These are phyloP conservation scores for Dothiorella sarmentorum DNA, from an alignment of 2,329 filamentous ascomycete species.

Conservation along the genomic window DNA sequence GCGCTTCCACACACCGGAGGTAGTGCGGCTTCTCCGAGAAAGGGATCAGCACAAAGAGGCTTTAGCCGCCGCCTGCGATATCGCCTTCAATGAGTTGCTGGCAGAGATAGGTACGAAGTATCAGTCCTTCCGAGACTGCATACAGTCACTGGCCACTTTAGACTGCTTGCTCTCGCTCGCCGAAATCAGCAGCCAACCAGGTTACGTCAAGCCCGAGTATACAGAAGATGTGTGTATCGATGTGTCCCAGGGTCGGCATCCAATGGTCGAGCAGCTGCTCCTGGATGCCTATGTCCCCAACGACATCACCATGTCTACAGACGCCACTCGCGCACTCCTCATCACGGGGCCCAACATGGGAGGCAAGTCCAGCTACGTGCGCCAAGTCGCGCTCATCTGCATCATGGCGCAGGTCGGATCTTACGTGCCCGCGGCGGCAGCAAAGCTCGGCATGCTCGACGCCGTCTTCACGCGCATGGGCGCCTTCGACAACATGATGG, in stretches of 20 bases:
- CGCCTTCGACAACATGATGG: constrained; percentile 92
- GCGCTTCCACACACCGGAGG: constrained; percentile 90
- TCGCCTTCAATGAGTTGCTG: constrained; percentile 71
- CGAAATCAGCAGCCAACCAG: constrained; percentile 77
- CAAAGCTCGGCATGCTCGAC: constrained; percentile 77
- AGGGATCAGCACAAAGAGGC: constrained; percentile 94
- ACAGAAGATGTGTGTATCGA: constrained; percentile 64
- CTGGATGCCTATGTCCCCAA: constrained; percentile 90
- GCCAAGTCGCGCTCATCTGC: constrained; percentile 82
- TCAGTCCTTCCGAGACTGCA: constrained; percentile 81
- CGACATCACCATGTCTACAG: constrained; percentile 64
- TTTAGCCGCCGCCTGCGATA: constrained; percentile 85
- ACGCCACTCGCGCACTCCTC: constrained; percentile 65
- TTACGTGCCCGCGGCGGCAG: constrained; percentile 78
- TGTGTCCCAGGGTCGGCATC: constrained; percentile 76
- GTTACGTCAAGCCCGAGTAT: constrained; percentile 77
- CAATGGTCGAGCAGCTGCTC: constrained; percentile 90
- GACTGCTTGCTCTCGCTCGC: constrained; percentile 89
- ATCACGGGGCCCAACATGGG: constrained; percentile 99
- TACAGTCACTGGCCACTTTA: constrained; percentile 79
- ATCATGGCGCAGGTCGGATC: constrained; percentile 95
- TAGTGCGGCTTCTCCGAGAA: constrained; percentile 76
- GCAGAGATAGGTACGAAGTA: constrained; percentile 76
- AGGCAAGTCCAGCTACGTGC: constrained; percentile 96
- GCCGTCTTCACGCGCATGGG: constrained; percentile 95